Percentiles rank a stretch among this genome's conserved stretches.
phyloP scores from a whole-genome alignment of 139 green algal species.

The Microglena sp. region DNA sequence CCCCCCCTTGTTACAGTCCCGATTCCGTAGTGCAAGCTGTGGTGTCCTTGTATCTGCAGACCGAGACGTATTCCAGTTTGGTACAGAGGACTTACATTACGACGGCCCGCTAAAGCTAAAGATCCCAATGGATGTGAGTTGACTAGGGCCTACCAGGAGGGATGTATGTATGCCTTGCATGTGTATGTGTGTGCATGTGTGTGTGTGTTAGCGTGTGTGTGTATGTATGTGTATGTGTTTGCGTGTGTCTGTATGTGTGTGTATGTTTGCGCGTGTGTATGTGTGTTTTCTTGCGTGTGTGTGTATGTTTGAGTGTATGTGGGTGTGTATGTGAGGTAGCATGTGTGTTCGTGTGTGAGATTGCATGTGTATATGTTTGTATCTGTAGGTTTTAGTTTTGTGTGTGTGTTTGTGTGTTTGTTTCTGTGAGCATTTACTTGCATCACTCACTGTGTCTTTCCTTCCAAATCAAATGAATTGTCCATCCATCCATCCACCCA shows the following conservation, averaged over 20 bases:
- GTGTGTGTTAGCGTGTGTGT: background rate
- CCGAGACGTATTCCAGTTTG: conserved; percentile 28
- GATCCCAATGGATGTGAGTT: conserved; percentile 14
- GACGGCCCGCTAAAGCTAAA: conserved; percentile 55
- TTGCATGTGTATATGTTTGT: too few species aligned
- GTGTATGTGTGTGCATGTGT: background rate
- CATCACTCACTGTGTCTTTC: too few species aligned
- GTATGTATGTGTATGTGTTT: background rate
- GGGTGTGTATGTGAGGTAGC: background rate
- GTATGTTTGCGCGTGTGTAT: background rate
- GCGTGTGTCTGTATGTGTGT: background rate
- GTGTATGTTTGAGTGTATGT: background rate
- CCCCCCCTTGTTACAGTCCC: too few species aligned
- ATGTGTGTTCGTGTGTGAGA: background rate
- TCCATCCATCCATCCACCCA: too few species aligned
- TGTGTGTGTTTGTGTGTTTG: too few species aligned
- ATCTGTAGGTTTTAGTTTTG: too few species aligned
- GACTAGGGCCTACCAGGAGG: background rate
- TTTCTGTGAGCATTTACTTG: too few species aligned
- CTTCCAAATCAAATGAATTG: too few species aligned
- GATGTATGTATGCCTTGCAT: background rate
- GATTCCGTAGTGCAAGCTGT: conserved; percentile 37
- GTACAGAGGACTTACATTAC: conserved; percentile 45
- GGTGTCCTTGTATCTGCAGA: conserved; percentile 52
- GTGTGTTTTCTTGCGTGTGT: background rate